Evolutionary conservation across 1,139 yeast genomes (phyloP), one percentile per base, ranked within the genome.

Genomic region (Debaryomyces udenii): DNA sequence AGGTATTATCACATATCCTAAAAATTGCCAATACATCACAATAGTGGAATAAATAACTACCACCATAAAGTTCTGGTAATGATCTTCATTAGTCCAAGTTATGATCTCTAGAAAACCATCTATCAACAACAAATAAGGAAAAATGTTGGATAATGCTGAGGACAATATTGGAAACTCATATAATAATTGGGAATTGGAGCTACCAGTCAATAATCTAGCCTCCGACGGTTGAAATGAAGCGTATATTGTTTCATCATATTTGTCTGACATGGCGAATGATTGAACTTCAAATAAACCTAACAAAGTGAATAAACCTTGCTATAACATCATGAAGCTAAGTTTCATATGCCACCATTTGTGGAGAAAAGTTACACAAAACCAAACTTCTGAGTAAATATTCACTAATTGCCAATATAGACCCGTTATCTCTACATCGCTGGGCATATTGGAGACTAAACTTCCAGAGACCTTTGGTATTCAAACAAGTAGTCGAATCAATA

Each of bases 71-170:
- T 78, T 78, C 44, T 68, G 66, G 49, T 74, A 76, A 4, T 72
- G 76, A 42, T 77, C 78, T 2, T 68, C 74, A 47, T 77, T 76
- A 2, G 83, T 78, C 84, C 84, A 79, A 1, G 83, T 77, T 14
- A 76, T 48, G 6, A 75, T 56, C 35, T 74, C 77, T 22, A 79
- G 56, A 6, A 70, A 45, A 34, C 66, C 61, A 53, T 79, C 82
- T 34, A 70, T 56, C 17, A 78, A 51, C 15, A 76, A 52, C 33
- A 79, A 59, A 47, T 73, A 64, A 0, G 83, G 83, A 46, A 76
- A 77, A 26, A 74, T 65, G 38, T 70, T 66, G 26, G 76, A 66
- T 35, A 79, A 61, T 1, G 79, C 75, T 10, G 77, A 61, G 9
- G 77, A 68, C 17, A 78, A 55, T 7, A 67, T 52, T 4, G 81